Evolutionary conservation across 192 early-diverging fungal species (phyloP).

Genomic region (Rhizophagus sp.): DNA sequence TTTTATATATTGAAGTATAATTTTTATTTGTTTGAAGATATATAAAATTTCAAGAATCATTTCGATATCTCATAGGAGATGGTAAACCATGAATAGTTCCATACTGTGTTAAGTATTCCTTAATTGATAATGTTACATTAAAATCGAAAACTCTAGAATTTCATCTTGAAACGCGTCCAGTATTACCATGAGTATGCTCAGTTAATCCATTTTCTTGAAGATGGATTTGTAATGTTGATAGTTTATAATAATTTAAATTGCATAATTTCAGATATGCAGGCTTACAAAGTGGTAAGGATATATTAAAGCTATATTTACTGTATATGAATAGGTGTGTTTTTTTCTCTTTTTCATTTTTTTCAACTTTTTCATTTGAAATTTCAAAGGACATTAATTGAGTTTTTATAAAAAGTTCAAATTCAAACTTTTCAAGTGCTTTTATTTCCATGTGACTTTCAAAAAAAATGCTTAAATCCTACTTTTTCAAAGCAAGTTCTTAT

Average conservation of each 20-base stretch:
- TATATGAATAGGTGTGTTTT: too few species aligned
- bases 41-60: neutral
- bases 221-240: too few species aligned
- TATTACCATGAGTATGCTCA: neutral
- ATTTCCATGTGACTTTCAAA: neutral
- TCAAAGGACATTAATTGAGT: too few species aligned
- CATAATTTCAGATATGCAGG: too few species aligned
- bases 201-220: neutral
- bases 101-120: neutral
- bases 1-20: neutral
- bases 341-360: too few species aligned
- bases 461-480: neutral
- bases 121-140: neutral
- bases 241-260: too few species aligned
- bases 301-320: too few species aligned
- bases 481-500: neutral
- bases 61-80: neutral
- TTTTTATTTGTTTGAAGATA: neutral
- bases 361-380: too few species aligned
- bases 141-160: neutral
- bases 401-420: neutral
- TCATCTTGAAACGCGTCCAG: neutral
- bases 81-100: neutral
- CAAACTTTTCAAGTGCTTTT: neutral
- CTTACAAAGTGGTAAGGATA: too few species aligned